Evolutionary conservation across 2,329 filamentous ascomycete species (phyloP), one percentile per base, ranked within the genome.

Genomic region (Coleophoma crateriformis): DNA sequence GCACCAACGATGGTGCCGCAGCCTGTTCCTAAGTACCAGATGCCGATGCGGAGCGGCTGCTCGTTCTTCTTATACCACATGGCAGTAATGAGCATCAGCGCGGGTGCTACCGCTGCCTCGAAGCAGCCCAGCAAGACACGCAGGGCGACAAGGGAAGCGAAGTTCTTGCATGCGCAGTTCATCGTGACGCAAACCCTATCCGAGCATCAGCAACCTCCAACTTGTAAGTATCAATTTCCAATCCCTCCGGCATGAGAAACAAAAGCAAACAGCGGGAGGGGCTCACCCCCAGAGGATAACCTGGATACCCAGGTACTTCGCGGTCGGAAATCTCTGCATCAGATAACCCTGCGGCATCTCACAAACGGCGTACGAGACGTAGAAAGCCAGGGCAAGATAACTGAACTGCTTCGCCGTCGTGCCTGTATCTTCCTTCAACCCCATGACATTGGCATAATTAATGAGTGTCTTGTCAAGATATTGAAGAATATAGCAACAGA

Each of bases 11-110:
- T 72, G 1, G 69, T 74, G 2, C 73, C 74, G 1, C 68, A 51
- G 1, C 74, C 73, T 35, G 72, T 79, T 0, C 76, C 78, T 2
- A 75, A 68, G 55, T 82, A 83, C 79, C 79, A 82, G 49, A 76
- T 71, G 0, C 77, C 75, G 13, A 81, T 74, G 2, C 80, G 71
- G 17, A 78, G 59, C 0, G 78, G 75, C 57, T 82, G 79, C 56
- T 84, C 78, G 1, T 68, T 67, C 51, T 70, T 69, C 53, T 72
- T 74, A 50, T 77, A 77, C 74, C 73, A 78, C 68, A 76, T 77
- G 3, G 69, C 68, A 1, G 75, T 78, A 49, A 79, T 72, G 3
- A 79, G 64, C 43, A 78, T 76, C 39, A 80, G 66, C 35, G 71
- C 70, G 0, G 77, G 77, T 0, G 75, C 73, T 8, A 80, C 71